Evolutionary conservation across 179 eudicot species (phyloP).

Genomic region (Silene coronaria): DNA sequence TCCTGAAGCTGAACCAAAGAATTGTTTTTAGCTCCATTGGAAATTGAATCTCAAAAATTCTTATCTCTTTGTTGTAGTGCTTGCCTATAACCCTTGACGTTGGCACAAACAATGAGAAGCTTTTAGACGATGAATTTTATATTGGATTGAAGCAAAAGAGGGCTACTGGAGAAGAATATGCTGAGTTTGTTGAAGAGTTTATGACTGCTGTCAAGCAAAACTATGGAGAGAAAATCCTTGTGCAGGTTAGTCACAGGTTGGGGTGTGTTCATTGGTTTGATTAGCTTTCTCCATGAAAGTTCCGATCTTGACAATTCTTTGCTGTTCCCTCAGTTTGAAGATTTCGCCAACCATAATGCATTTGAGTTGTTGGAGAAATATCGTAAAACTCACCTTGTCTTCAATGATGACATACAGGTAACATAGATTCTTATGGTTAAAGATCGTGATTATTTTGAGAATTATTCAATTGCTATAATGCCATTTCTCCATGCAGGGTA

Average conservation of each 20-base stretch:
- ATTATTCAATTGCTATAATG: not conserved
- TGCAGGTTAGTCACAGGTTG: constrained; percentile 45
- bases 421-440: constrained; percentile 1
- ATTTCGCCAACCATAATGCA: constrained; percentile 93
- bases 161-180: constrained; percentile 80
- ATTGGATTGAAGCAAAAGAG: constrained; percentile 74
- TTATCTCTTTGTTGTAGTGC: constrained; percentile 40
- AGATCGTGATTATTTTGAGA: not conserved
- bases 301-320: not conserved
- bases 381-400: constrained; percentile 72
- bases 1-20: too few species aligned
- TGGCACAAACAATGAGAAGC: constrained; percentile 73
- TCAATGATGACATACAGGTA: constrained; percentile 96
- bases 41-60: not conserved
- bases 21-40: too few species aligned
- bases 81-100: constrained; percentile 90
- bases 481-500: constrained; percentile 48
- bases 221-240: constrained; percentile 83
- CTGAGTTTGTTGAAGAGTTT: constrained; percentile 71
- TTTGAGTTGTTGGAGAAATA: constrained; percentile 72
- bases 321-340: constrained; percentile 59
- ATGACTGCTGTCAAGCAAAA: constrained; percentile 85
- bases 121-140: constrained; percentile 75
- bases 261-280: not conserved
- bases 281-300: not conserved